A percentile compares a stretch with the other conserved stretches of the same genome.
These are phyloP conservation scores for Arthrobotrys conoides DNA, from an alignment of 2,329 filamentous ascomycete species.

Conservation along the genomic window DNA sequence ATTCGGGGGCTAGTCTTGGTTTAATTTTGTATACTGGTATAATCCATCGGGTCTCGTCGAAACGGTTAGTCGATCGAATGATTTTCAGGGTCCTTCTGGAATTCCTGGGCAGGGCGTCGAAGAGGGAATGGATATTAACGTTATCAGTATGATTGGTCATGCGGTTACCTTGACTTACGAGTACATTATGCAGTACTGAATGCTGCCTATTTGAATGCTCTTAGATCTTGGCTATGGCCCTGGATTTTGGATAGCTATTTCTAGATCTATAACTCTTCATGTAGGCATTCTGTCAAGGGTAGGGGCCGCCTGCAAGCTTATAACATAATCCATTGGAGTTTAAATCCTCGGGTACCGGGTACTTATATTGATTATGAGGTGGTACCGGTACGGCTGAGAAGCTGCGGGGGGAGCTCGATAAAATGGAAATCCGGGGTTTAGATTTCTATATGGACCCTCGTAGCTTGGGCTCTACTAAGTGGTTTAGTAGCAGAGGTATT, in stretches of 20 bases:
- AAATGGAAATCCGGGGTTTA: not conserved
- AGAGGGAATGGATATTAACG: not conserved
- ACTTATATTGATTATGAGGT: not conserved
- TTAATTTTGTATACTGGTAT: not conserved
- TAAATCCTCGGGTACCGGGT: not conserved
- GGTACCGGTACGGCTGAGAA: conserved; percentile 10
- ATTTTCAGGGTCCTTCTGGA: not conserved
- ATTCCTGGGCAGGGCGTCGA: no score
- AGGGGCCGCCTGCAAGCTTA: not conserved
- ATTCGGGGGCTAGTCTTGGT: not conserved
- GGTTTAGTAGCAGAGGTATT: not conserved
- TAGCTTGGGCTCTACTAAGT: no score
- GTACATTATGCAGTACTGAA: not conserved
- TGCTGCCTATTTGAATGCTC: not conserved
- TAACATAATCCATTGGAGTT: not conserved
- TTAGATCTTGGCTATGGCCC: no score
- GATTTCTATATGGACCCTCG: no score
- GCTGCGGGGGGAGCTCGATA: not conserved
- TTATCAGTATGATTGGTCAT: not conserved
- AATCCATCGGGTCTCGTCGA: not conserved
- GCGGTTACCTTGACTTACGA: not conserved
- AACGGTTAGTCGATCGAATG: not conserved
- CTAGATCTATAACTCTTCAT: not conserved
- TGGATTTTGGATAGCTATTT: not conserved
- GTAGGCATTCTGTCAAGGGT: not conserved